Evolutionary conservation across 1,284 basidiomycete species (phyloP).

Genomic region (Tylopilus orsonianus): DNA sequence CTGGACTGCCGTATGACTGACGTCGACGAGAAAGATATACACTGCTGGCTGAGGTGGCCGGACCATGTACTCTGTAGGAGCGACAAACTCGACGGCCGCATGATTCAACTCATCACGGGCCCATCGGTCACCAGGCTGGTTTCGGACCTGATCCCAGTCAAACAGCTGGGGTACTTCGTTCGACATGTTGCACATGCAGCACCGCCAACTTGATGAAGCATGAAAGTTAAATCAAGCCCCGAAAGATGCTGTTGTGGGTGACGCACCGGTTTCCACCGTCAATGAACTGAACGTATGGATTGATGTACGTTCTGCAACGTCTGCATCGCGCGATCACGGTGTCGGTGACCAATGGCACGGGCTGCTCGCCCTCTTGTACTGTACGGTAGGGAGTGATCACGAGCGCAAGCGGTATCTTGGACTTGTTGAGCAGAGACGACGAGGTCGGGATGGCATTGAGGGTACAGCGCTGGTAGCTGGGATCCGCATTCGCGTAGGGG

Average conservation of each 20-base stretch:
- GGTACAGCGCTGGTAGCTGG: slow-evolving; percentile 92
- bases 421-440: slow-evolving; percentile 86
- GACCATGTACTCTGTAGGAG: slow-evolving; percentile 99
- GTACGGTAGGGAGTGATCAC: slow-evolving; percentile 92
- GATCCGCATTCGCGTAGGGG: slow-evolving; percentile 82
- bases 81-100: slow-evolving; percentile 93
- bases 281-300: slow-evolving; percentile 98
- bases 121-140: slow-evolving; percentile 96
- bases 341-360: slow-evolving; percentile 88
- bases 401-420: slow-evolving; percentile 90
- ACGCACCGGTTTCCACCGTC: slow-evolving; percentile 91
- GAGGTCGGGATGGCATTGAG: slow-evolving; percentile 95
- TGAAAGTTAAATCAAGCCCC: slow-evolving; percentile 8
- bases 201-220: slow-evolving; percentile 76
- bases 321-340: slow-evolving; percentile 97
- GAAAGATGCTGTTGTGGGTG: background rate
- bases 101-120: slow-evolving; percentile 91
- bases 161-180: slow-evolving; percentile 99
- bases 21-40: slow-evolving; percentile 97
- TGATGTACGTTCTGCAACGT: slow-evolving; percentile 97
- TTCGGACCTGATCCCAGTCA: slow-evolving; percentile 95
- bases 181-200: slow-evolving; percentile 98
- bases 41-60: slow-evolving; percentile 97
- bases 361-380: slow-evolving; percentile 70
- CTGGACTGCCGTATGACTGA: slow-evolving; percentile 89